Percentiles rank a stretch among this genome's conserved stretches.
These are phyloP conservation scores for Ballota nigra DNA, from an alignment of 257 asterid species.

Conservation along the genomic window DNA sequence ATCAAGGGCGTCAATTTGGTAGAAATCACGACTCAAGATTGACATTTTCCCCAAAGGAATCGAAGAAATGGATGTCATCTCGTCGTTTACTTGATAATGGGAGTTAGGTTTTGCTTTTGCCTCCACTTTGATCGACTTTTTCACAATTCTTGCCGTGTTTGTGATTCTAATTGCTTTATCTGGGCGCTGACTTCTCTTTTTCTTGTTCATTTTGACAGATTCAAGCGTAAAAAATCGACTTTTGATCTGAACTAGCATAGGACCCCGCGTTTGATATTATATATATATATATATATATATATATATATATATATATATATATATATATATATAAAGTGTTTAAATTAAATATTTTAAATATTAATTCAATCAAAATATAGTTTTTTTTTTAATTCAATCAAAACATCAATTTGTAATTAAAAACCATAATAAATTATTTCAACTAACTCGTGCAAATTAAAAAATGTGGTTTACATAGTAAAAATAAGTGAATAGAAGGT, in stretches of 20 bases:
- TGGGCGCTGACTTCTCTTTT: constrained; percentile 23
- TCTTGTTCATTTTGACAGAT: constrained; percentile 34
- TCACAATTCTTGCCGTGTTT: constrained; percentile 20
- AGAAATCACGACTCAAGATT: constrained; percentile 60
- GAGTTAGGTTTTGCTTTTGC: constrained; percentile 17
- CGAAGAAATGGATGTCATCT: constrained; percentile 17
- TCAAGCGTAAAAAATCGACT: no score
- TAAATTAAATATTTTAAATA: no score
- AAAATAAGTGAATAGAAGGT: no score
- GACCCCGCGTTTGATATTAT: not conserved
- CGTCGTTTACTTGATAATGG: constrained; percentile 19
- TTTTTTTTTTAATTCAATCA: no score
- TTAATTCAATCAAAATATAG: no score
- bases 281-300: no score
- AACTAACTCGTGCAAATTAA: no score
- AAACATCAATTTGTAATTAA: no score
- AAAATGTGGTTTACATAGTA: no score
- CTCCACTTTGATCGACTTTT: constrained; percentile 22
- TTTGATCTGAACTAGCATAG: not conserved
- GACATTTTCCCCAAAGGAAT: constrained; percentile 28
- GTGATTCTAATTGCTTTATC: constrained; percentile 25
- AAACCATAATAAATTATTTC: no score
- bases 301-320: no score
- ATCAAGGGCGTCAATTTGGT: constrained; percentile 88
- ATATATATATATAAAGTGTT: no score